Conservation (phyloP, 1,284 basidiomycete species). For the Schizopora paradoxa region DNA sequence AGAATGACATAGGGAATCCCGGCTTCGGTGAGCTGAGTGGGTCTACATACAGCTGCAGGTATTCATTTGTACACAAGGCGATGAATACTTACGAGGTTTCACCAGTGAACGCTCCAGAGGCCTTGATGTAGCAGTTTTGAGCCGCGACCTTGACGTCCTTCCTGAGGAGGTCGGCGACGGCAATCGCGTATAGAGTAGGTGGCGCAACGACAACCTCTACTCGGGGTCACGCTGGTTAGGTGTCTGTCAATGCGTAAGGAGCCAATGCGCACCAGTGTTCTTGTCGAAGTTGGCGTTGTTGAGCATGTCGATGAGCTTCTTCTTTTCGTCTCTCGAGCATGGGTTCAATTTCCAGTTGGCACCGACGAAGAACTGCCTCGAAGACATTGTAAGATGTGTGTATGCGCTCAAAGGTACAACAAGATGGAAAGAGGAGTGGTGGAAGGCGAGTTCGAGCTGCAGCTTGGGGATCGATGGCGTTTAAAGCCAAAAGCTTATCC, state of each 20-base stretch:
- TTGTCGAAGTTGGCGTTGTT: slow-evolving; percentile 77
- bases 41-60: slow-evolving; percentile 39
- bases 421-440: too few species aligned
- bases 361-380: slow-evolving; percentile 84
- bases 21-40: slow-evolving; percentile 81
- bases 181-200: slow-evolving; percentile 81
- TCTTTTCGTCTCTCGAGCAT: slow-evolving; percentile 57
- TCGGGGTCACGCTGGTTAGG: slow-evolving; percentile 1
- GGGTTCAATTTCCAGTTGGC: slow-evolving; percentile 98
- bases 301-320: slow-evolving; percentile 58
- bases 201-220: slow-evolving; percentile 90
- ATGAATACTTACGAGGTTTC: slow-evolving; percentile 69
- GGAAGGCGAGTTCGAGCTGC: too few species aligned
- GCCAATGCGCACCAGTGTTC: slow-evolving; percentile 53
- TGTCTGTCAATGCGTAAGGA: neutral
- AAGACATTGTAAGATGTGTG: too few species aligned
- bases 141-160: slow-evolving; percentile 76
- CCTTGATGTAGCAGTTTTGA: slow-evolving; percentile 88
- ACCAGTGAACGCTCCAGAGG: slow-evolving; percentile 91
- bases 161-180: slow-evolving; percentile 54
- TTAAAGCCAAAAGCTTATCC: too few species aligned
- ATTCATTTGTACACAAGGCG: slow-evolving; percentile 5
- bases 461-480: too few species aligned
- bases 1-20: slow-evolving; percentile 90
- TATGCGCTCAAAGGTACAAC: too few species aligned